Percentiles rank a stretch among this genome's conserved stretches.
phyloP scores from a whole-genome alignment of 78 protist genomes.

The Emiliania huxleyi region DNA sequence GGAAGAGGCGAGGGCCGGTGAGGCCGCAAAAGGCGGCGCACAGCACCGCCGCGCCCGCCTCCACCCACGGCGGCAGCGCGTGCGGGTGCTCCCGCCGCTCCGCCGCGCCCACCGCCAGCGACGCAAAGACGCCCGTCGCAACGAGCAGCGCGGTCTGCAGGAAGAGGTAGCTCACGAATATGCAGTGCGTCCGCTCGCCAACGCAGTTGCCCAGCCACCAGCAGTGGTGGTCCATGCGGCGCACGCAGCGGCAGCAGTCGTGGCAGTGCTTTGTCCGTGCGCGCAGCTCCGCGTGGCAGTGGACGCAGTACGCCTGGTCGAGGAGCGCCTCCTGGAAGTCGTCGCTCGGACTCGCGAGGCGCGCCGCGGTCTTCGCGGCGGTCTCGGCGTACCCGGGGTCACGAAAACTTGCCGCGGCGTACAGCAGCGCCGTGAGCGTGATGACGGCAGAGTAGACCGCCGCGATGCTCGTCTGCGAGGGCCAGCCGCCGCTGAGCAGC shows the following conservation, averaged over 20 bases:
- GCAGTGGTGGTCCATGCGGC: slow-evolving; percentile 8
- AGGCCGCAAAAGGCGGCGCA: no score
- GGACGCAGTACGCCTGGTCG: neutral
- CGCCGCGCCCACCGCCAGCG: neutral
- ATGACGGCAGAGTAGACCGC: neutral
- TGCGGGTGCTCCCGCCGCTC: no score
- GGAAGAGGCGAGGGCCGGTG: no score
- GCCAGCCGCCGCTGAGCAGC: neutral
- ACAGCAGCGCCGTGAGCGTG: neutral
- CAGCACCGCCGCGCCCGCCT: no score
- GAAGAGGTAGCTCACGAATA: neutral
- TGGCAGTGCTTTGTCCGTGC: slow-evolving; percentile 7
- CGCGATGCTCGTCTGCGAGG: neutral
- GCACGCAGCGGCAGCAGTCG: neutral
- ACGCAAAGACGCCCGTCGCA: no score
- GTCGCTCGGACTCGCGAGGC: neutral
- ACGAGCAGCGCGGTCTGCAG: neutral
- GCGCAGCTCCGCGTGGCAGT: neutral
- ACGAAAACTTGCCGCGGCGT: neutral
- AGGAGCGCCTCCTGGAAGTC: neutral
- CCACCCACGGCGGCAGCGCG: no score
- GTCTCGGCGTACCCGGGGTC: neutral
- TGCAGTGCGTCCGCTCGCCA: slow-evolving; percentile 8
- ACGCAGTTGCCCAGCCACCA: slow-evolving; percentile 3
- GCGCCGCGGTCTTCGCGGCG: neutral